phyloP scores from a whole-genome alignment of 768 basidiomycete genomes.

The Tylopilus felleus region DNA sequence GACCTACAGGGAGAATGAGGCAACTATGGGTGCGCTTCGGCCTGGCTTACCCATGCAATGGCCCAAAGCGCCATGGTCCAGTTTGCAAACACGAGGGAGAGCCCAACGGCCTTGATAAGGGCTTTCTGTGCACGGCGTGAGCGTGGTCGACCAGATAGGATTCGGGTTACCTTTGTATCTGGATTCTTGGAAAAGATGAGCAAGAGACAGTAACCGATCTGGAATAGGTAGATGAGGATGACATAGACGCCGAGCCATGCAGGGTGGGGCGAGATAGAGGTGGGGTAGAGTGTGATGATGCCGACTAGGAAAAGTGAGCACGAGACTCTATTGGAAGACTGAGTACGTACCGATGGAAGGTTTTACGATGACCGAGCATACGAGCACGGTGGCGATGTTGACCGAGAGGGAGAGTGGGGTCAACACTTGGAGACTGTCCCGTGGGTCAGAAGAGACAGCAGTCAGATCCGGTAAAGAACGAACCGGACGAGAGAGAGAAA shows the following conservation, averaged over 20 bases:
- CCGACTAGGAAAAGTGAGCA: conserved; percentile 34
- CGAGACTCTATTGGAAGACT: not conserved
- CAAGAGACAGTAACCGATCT: conserved; percentile 81
- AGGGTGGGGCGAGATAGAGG: conserved; percentile 68
- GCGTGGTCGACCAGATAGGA: not conserved
- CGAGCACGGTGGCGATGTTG: conserved; percentile 66
- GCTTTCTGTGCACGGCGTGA: conserved; percentile 43
- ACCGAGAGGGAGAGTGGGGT: conserved; percentile 83
- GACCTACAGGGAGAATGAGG: conserved; percentile 38
- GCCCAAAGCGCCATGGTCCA: conserved; percentile 81
- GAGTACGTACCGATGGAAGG: conserved; percentile 54
- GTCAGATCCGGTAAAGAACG: conserved; percentile 2
- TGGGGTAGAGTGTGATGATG: conserved; percentile 53
- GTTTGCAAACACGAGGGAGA: conserved; percentile 73
- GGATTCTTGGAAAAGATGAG: conserved; percentile 67
- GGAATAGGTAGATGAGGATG: conserved; percentile 54
- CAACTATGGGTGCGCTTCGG: accelerated
- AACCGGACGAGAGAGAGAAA: conserved; percentile 63
- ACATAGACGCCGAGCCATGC: conserved; percentile 59
- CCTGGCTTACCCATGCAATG: conserved; percentile 56
- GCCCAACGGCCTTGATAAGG: conserved; percentile 75
- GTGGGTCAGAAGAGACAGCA: not conserved
- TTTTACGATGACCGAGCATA: conserved; percentile 63
- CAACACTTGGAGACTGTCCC: conserved; percentile 69
- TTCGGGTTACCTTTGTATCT: conserved; percentile 66